A percentile compares a stretch with the other conserved stretches of the same genome.
Conservation (phyloP, 2,329 filamentous ascomycete species). For the Sodiomyces alkalinus region DNA sequence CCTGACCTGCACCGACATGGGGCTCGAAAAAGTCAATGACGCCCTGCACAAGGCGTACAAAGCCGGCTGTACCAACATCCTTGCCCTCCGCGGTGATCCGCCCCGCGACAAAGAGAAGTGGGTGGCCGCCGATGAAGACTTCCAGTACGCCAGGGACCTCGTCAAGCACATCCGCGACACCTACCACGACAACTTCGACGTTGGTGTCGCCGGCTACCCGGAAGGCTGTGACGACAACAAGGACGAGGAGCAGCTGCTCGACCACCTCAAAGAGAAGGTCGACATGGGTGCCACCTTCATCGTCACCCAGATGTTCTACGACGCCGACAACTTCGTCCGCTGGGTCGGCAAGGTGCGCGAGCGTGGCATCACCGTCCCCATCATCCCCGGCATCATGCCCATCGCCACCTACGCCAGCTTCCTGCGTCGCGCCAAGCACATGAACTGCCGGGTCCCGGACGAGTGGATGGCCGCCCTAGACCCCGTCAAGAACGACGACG, state of each 20-base stretch:
- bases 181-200: slow-evolving; percentile 70
- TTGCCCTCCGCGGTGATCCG: slow-evolving; percentile 85
- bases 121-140: slow-evolving; percentile 74
- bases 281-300: slow-evolving; percentile 89
- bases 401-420: slow-evolving; percentile 95
- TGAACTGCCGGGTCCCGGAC: slow-evolving; percentile 69
- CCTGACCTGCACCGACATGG: slow-evolving; percentile 97
- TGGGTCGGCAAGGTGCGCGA: slow-evolving; percentile 83
- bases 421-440: slow-evolving; percentile 77
- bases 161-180: slow-evolving; percentile 67
- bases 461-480: slow-evolving; percentile 72
- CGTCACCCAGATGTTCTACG: slow-evolving; percentile 99
- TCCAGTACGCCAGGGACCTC: slow-evolving; percentile 84
- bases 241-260: slow-evolving; percentile 68
- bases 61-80: slow-evolving; percentile 91
- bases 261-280: slow-evolving; percentile 87
- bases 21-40: slow-evolving; percentile 75
- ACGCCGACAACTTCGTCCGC: slow-evolving; percentile 82
- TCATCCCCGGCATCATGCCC: slow-evolving; percentile 72
- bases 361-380: slow-evolving; percentile 68
- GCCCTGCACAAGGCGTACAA: slow-evolving; percentile 82
- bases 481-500: slow-evolving; percentile 92
- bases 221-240: slow-evolving; percentile 91
- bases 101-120: slow-evolving; percentile 88
- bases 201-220: slow-evolving; percentile 91